A percentile compares a stretch with the other conserved stretches of the same genome.
phyloP scores from a whole-genome alignment of 495 filamentous ascomycete genomes.

The Usnea hakonensis region DNA sequence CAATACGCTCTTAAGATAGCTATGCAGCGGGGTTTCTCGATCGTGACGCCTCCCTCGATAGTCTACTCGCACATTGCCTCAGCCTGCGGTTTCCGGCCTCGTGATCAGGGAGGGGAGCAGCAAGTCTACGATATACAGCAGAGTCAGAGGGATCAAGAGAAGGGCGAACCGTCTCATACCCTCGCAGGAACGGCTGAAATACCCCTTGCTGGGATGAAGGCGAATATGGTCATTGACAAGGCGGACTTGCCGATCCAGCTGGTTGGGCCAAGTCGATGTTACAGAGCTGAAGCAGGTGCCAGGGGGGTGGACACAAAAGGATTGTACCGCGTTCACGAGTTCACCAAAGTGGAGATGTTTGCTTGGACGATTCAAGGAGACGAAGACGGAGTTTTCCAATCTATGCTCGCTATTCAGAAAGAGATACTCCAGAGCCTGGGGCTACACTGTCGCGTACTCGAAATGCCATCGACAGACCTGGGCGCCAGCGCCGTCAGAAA shows the following conservation, averaged over 20 bases:
- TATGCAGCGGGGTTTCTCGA: slow-evolving; percentile 60
- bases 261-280: slow-evolving; percentile 79
- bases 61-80: slow-evolving; percentile 86
- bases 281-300: slow-evolving; percentile 87
- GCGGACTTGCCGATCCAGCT: slow-evolving; percentile 63
- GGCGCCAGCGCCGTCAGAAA: slow-evolving; percentile 83
- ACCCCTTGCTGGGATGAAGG: slow-evolving; percentile 84
- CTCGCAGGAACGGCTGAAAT: slow-evolving; percentile 91
- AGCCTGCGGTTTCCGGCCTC: slow-evolving; percentile 87
- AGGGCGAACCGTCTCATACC: slow-evolving; percentile 56
- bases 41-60: slow-evolving; percentile 77
- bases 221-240: slow-evolving; percentile 56
- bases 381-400: slow-evolving; percentile 54
- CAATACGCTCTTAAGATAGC: slow-evolving; percentile 70
- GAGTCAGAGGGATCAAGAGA: slow-evolving; percentile 45
- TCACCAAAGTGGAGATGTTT: slow-evolving; percentile 97
- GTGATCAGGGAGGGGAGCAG: slow-evolving; percentile 82
- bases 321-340: slow-evolving; percentile 96
- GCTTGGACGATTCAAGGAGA: slow-evolving; percentile 61
- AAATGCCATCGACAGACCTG: slow-evolving; percentile 85
- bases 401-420: slow-evolving; percentile 79
- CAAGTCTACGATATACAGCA: slow-evolving; percentile 78
- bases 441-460: slow-evolving; percentile 80
- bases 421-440: slow-evolving; percentile 67
- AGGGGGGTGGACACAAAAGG: slow-evolving; percentile 87